A percentile compares a stretch with the other conserved stretches of the same genome.
Evolutionary conservation across 495 filamentous ascomycete genomes (phyloP).

Genomic region (Aspergillus olivimuriae): DNA sequence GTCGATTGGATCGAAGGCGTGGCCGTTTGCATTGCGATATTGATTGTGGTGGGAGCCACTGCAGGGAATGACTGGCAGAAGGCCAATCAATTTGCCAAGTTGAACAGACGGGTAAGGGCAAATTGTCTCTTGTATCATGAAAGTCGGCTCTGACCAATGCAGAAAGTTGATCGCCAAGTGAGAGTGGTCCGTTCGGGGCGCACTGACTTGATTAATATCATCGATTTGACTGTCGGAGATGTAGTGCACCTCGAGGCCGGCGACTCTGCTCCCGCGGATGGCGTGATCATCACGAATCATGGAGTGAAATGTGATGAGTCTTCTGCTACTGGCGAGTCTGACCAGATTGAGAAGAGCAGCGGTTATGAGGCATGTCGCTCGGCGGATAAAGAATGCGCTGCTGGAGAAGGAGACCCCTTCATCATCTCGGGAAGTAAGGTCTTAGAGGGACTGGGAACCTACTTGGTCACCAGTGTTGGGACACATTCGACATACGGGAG

Average conservation of each 20-base stretch:
- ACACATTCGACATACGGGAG: conserved; percentile 59
- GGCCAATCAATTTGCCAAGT: conserved; percentile 60
- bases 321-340: conserved; percentile 53
- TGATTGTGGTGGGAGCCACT: conserved; percentile 61
- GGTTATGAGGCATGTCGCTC: conserved; percentile 45
- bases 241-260: conserved; percentile 59
- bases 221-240: conserved; percentile 57
- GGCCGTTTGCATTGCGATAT: conserved; percentile 60
- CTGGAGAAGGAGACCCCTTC: conserved; percentile 46
- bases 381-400: conserved; percentile 32
- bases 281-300: conserved; percentile 47
- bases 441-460: conserved; percentile 50
- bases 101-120: conserved; percentile 49
- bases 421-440: conserved; percentile 51
- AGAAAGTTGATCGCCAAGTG: conserved; percentile 63
- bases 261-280: conserved; percentile 51
- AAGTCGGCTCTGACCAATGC: not conserved
- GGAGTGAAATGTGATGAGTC: conserved; percentile 54
- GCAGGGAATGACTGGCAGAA: conserved; percentile 65
- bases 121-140: not conserved
- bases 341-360: conserved; percentile 46
- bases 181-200: conserved; percentile 63
- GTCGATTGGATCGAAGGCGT: conserved; percentile 68
- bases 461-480: conserved; percentile 54
- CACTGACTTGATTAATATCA: conserved; percentile 54